Base-by-base conservation (phyloP, 208 protist species). In the Wallacemonas sp. region DNA sequence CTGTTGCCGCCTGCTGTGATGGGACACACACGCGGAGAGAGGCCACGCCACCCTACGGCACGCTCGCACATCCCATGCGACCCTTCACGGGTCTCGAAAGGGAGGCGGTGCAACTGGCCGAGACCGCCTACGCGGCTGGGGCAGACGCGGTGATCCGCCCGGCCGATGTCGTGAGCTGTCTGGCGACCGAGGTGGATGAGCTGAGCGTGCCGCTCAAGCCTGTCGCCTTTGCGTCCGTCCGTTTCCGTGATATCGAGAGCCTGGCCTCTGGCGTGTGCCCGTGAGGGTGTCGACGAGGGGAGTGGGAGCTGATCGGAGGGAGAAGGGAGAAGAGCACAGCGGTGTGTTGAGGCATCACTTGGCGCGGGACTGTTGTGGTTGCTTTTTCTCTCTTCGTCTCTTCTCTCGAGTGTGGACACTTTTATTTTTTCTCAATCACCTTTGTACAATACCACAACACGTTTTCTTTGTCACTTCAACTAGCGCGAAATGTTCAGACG, bases 111-210 rank as follows among this genome's bases (percentile, higher is more conserved):
- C 10, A 25, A 29, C 10, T 61, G 28, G 63, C 46, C 16, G 67
- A 69, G 10, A 4, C 39, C 3, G 52, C 33, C 36, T 45, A 50
- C 10, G 67, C 71, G 11, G 29, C 59, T 16, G 31, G 39, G 11
- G 20, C 32, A 20, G 63, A 67, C 5, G 67, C 64, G 8, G 2
- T 36, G 11, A 62, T 55, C 22, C 41, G 29, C 1, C 52, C 71
- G 1, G 28, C 64, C 16, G 69, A 75, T 28, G 49, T 91, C 10
- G 79, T 94, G 25, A 81, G 77, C 29, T 82, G 74, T 14, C 71
- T 91, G 23, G 70, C 87, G n/a, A 82, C 84, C 11, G 84, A 89
- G 62, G 62, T 72, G 14, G 87, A 93, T 62, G 87, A 86, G 18
- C 63, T 86, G 22, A 61, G 38, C 11, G 57, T 79, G 16, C 65